Evolutionary conservation across 2,329 filamentous ascomycete species (phyloP).

Genomic region (Cladophialophora psammophila): DNA sequence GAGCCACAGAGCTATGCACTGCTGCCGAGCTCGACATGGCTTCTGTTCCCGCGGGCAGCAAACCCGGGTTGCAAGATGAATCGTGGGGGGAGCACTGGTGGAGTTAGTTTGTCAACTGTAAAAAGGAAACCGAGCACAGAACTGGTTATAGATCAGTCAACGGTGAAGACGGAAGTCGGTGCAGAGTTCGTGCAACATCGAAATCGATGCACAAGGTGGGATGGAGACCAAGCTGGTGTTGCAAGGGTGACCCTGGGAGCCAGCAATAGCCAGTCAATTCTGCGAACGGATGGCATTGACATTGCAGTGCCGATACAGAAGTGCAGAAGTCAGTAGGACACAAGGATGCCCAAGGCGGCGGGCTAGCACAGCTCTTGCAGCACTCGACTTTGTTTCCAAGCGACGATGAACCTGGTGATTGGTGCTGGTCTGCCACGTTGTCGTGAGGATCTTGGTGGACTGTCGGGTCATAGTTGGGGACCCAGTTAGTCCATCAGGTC

Average conservation of each 20-base stretch:
- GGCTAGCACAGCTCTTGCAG: not conserved
- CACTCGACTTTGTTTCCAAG: not conserved
- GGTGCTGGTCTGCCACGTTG: not conserved
- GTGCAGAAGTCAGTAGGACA: not conserved
- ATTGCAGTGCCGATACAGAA: not conserved
- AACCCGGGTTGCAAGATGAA: not conserved
- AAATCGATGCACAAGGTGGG: not conserved
- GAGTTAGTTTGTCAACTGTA: not conserved
- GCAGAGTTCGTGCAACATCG: not conserved
- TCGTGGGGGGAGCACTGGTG: not conserved
- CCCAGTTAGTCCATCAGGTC: not conserved
- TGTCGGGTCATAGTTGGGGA: not conserved
- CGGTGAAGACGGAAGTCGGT: not conserved
- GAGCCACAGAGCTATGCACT: not conserved
- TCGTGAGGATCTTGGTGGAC: not conserved
- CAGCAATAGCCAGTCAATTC: not conserved
- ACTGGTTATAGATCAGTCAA: not conserved
- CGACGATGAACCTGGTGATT: not conserved
- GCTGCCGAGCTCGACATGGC: not conserved
- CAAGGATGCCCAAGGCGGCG: not conserved
- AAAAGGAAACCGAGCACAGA: not conserved
- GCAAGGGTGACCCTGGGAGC: not conserved
- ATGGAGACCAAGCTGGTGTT: not conserved
- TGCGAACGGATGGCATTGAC: constrained; percentile 1
- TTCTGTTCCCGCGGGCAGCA: not conserved